Evolutionary conservation across 2,329 filamentous ascomycete species (phyloP).

Genomic region (Zymoseptoria ardabiliae): DNA sequence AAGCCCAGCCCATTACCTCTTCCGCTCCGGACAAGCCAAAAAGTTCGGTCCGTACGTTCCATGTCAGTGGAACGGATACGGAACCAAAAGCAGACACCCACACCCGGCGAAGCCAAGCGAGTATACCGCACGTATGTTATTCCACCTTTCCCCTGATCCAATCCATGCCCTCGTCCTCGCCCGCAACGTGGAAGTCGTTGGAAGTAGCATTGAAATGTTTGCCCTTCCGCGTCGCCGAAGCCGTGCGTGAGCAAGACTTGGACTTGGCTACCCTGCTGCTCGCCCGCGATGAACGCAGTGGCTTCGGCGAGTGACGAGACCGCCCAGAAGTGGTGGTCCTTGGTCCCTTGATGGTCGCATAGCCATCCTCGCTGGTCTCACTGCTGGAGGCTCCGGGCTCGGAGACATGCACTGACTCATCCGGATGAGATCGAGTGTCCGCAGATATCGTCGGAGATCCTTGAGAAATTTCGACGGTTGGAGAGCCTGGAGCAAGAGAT

Average conservation of each 20-base stretch:
- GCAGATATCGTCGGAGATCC: neutral
- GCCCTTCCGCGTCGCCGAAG: neutral
- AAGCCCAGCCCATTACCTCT: too few relatives aligned
- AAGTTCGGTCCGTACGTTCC: too few relatives aligned
- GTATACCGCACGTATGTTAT: neutral
- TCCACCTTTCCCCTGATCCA: neutral
- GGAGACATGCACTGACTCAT: neutral
- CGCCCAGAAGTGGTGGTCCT: neutral
- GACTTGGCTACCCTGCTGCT: neutral
- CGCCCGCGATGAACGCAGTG: neutral
- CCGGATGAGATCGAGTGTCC: constrained; percentile 1
- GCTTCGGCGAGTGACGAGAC: neutral
- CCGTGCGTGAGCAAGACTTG: neutral
- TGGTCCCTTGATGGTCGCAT: constrained; percentile 12
- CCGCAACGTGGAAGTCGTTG: neutral
- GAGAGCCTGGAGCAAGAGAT: neutral
- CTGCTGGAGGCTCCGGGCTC: constrained; percentile 2
- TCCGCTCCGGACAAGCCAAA: too few relatives aligned
- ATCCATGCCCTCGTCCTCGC: neutral
- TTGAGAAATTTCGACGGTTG: neutral
- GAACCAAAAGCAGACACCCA: too few relatives aligned
- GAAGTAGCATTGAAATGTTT: neutral
- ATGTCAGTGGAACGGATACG: too few relatives aligned
- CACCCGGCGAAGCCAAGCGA: neutral
- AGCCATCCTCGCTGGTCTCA: constrained; percentile 13